These are phyloP conservation scores for Glomus cerebriforme DNA, from an alignment of 192 early-diverging fungal genomes.

Conservation along the genomic window DNA sequence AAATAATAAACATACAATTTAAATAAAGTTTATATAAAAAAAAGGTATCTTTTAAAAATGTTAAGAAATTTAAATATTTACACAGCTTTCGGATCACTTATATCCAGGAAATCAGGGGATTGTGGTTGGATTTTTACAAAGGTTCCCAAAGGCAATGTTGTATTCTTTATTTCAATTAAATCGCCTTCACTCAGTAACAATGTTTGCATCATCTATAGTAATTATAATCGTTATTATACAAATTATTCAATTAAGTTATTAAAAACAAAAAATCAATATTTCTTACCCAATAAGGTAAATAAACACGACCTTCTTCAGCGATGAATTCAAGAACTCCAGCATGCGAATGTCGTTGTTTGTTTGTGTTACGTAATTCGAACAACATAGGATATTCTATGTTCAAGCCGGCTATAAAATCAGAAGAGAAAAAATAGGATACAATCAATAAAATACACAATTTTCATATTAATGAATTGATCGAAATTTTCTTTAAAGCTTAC, in stretches of 20 bases:
- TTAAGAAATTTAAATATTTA: constrained; percentile 40
- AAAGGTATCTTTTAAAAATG: neutral
- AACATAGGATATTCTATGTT: constrained; percentile 93
- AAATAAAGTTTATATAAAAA: too few relatives aligned
- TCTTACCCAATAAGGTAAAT: constrained; percentile 92
- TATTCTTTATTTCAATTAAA: constrained; percentile 78
- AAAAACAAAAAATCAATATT: neutral
- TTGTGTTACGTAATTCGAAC: constrained; percentile 77
- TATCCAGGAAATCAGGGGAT: constrained; percentile 93
- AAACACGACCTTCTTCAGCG: constrained; percentile 94
- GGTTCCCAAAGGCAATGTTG: constrained; percentile 73
- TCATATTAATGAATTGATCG: neutral
- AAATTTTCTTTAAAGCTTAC: constrained; percentile 37
- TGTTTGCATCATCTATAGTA: constrained; percentile 94
- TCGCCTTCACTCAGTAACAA: constrained; percentile 76
- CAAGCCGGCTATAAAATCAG: constrained; percentile 59
- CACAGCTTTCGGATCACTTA: constrained; percentile 95
- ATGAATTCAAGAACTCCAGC: constrained; percentile 98
- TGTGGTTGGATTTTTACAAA: constrained; percentile 99
- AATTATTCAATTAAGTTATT: neutral
- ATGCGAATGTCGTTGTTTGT: constrained; percentile 66
- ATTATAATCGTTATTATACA: too few relatives aligned
- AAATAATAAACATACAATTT: neutral
- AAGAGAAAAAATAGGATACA: neutral
- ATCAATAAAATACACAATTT: neutral